Percentiles rank a stretch among this genome's conserved stretches.
phyloP scores from a whole-genome alignment of 1,284 basidiomycete genomes.

The Neolentinus lepideus region DNA sequence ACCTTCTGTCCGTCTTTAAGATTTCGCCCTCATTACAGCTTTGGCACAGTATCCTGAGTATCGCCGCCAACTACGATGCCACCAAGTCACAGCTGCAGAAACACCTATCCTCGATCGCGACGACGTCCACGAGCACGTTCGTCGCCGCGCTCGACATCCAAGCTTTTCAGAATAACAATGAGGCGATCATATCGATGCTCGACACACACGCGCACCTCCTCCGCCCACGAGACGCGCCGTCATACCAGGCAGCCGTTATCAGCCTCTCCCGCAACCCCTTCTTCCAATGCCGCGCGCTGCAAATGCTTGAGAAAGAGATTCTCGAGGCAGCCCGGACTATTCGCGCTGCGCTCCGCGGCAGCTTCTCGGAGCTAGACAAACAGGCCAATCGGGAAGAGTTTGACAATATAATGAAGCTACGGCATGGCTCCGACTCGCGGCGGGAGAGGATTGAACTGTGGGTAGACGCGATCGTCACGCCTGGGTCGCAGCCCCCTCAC shows the following conservation, averaged over 20 bases:
- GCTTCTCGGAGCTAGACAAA: constrained; percentile 42
- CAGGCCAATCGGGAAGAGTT: constrained; percentile 32
- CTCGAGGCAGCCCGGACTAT: constrained; percentile 35
- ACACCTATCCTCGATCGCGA: constrained; percentile 31
- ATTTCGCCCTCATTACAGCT: constrained; percentile 38
- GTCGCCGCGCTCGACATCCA: constrained; percentile 47
- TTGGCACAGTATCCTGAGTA: constrained; percentile 32
- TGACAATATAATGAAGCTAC: constrained; percentile 36
- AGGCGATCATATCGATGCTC: constrained; percentile 33
- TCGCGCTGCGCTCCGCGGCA: constrained; percentile 29
- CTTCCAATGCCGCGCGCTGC: constrained; percentile 26
- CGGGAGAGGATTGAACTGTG: constrained; percentile 41
- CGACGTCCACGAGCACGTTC: constrained; percentile 41
- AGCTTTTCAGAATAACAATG: constrained; percentile 25
- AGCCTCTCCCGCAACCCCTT: constrained; percentile 24
- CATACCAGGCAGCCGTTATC: constrained; percentile 37
- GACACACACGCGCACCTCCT: constrained; percentile 42
- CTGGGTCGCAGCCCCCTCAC: constrained; percentile 27
- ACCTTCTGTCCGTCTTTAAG: constrained; percentile 39
- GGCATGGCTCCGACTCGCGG: constrained; percentile 26
- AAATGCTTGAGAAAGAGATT: constrained; percentile 45
- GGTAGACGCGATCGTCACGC: constrained; percentile 42
- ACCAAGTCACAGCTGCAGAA: constrained; percentile 28
- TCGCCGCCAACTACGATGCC: constrained; percentile 24
- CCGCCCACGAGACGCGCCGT: constrained; percentile 42